Base-by-base conservation (phyloP, 306 rosid species). In the Medicago ruthenica region DNA sequence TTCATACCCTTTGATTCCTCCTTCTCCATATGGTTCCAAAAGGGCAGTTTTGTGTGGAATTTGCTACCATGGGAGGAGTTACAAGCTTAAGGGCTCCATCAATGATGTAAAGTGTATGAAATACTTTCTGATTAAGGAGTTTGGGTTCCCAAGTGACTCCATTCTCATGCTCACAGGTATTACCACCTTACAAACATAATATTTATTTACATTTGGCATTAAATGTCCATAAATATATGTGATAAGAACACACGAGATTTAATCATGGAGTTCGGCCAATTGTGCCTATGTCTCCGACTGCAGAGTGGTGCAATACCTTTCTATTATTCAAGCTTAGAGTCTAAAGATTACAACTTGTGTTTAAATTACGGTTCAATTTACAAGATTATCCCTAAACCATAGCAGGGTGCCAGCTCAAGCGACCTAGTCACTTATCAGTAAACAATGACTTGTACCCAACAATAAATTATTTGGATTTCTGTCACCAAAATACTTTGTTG, bases 91-190 rank as follows among this genome's bases (percentile, higher is more conserved):
- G 47, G 89, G 92, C 65, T 80, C 88, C 66, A 42, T 83, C 11
- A 86, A 81, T 67, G 88, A 90, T 61, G 87, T 80, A 50, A 72
- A 44, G 11, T 75, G 67, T 83, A 83, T 90, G 87, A 86, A 67
- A 62, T 48, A 84, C 70, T 88, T 90, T 64, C 86, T 90, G 8
- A 65, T 61, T 5, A 24, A 83, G 18, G 80, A 80, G 53, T 73
- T 78, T 80, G 83, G 80, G 6, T 88, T 90, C 74, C 88, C 92
- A 40, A 11, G 7, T 15, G 85, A 82, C 11, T 87, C 87, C 76
- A 80, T 90, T 36, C 80, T 79, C 71, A 15, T 88, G 69, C 89
- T 90, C 78, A 86, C 96, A 67, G 90, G 92, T 86, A 80, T 36
- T 53, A 3, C 5, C 63, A 27, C 41, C 17, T 60, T 60, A 24